These are phyloP conservation scores for Fusarium algeriense DNA, from an alignment of 2,329 filamentous ascomycete species.

Conservation along the genomic window DNA sequence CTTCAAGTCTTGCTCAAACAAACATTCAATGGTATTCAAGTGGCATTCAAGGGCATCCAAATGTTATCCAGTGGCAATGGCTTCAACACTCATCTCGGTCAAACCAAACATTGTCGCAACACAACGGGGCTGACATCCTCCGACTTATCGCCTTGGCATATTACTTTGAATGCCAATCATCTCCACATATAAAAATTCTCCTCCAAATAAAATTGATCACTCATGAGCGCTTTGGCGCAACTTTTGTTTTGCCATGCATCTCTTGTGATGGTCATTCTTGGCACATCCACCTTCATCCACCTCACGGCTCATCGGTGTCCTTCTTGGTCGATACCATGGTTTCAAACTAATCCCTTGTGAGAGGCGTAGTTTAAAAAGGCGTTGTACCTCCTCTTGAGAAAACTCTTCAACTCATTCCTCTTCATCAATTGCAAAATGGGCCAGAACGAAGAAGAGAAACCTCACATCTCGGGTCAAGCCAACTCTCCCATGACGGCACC, in stretches of 20 bases:
- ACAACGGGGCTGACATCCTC: background rate
- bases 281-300: conserved; percentile 16
- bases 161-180: background rate
- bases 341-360: background rate
- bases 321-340: background rate
- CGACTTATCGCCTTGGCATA: background rate
- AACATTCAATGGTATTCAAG: too few relatives aligned
- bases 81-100: background rate
- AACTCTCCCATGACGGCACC: conserved; percentile 43
- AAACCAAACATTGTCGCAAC: background rate
- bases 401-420: background rate
- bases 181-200: conserved; percentile 22
- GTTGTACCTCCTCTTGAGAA: background rate
- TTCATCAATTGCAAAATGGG: conserved; percentile 17
- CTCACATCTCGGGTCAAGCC: conserved; percentile 42
- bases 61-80: background rate
- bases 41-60: too few relatives aligned
- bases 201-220: conserved; percentile 25
- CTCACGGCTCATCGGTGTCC: background rate
- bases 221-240: background rate
- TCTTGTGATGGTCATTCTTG: conserved; percentile 7
- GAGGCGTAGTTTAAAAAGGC: conserved; percentile 5
- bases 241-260: background rate
- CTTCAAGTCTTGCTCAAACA: rapidly evolving
- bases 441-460: conserved; percentile 22